Conservation (phyloP, 2,329 filamentous ascomycete genomes). For the Pestalotiopsis sp. region DNA sequence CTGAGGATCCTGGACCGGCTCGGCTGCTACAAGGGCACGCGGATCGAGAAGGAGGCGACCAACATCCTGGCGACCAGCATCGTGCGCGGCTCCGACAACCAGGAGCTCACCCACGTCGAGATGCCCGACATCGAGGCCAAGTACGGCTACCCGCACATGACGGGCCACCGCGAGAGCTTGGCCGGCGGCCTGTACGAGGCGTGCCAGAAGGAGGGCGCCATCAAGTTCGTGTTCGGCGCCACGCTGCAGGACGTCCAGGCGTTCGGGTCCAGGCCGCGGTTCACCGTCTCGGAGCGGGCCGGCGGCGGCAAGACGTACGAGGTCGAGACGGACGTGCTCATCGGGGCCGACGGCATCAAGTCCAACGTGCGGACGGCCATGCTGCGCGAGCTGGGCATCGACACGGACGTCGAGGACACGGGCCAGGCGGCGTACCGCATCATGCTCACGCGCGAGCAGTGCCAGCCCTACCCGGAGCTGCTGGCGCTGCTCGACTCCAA, state of each 20-base stretch:
- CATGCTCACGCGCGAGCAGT: constrained; percentile 70
- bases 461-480: constrained; percentile 69
- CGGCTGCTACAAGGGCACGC: constrained; percentile 65
- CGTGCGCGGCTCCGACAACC: constrained; percentile 69
- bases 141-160: constrained; percentile 79
- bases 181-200: constrained; percentile 70
- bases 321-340: constrained; percentile 55
- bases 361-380: constrained; percentile 53
- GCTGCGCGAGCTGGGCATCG: constrained; percentile 53
- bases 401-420: constrained; percentile 65
- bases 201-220: constrained; percentile 63
- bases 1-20: constrained; percentile 73
- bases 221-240: constrained; percentile 71
- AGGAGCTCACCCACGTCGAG: constrained; percentile 71
- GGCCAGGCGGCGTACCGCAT: constrained; percentile 80
- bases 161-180: constrained; percentile 75
- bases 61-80: constrained; percentile 74
- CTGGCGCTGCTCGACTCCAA: constrained; percentile 68
- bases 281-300: constrained; percentile 61
- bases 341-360: constrained; percentile 61
- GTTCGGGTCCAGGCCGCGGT: constrained; percentile 60
- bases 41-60: constrained; percentile 72
- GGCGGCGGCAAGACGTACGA: constrained; percentile 55
- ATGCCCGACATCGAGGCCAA: constrained; percentile 67
- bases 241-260: constrained; percentile 57